Percentiles rank a stretch among this genome's conserved stretches.
Conservation (phyloP, 2,329 filamentous ascomycete genomes). For the Sclerotinia borealis region DNA sequence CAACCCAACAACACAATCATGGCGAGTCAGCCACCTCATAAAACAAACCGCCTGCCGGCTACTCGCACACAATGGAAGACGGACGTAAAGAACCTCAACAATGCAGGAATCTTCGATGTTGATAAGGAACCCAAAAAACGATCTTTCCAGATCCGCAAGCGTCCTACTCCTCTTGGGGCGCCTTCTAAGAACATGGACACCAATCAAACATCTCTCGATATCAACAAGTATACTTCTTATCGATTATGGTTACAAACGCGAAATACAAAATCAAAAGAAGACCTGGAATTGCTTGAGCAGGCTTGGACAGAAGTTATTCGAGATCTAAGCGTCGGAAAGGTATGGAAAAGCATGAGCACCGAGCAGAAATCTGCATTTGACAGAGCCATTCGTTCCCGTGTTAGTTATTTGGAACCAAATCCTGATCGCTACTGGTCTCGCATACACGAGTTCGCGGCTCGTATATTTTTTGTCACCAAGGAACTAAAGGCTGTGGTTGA, state of each 20-base stretch:
- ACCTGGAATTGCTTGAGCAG: not conserved
- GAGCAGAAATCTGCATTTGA: not conserved
- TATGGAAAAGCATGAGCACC: not conserved
- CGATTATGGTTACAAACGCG: not conserved
- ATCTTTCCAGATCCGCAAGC: not conserved
- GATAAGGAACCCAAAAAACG: not conserved
- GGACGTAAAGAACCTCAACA: not conserved
- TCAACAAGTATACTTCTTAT: not conserved
- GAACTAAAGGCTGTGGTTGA: not conserved
- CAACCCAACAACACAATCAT: not conserved
- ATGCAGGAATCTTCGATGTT: rapidly evolving
- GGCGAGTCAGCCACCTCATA: not conserved
- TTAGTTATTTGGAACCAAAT: not conserved
- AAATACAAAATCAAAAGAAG: too few relatives aligned
- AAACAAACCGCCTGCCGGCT: too few relatives aligned
- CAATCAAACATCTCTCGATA: not conserved
- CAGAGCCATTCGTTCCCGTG: not conserved
- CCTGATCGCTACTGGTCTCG: too few relatives aligned
- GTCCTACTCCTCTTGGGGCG: not conserved
- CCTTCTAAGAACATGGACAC: not conserved
- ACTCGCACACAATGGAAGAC: too few relatives aligned
- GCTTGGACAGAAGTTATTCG: not conserved
- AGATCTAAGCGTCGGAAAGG: not conserved
- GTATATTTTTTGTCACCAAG: not conserved
- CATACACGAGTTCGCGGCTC: not conserved